A percentile compares a stretch with the other conserved stretches of the same genome.
These are phyloP conservation scores for Flaveria sonorensis DNA, from an alignment of 129 eudicot species.

Conservation along the genomic window DNA sequence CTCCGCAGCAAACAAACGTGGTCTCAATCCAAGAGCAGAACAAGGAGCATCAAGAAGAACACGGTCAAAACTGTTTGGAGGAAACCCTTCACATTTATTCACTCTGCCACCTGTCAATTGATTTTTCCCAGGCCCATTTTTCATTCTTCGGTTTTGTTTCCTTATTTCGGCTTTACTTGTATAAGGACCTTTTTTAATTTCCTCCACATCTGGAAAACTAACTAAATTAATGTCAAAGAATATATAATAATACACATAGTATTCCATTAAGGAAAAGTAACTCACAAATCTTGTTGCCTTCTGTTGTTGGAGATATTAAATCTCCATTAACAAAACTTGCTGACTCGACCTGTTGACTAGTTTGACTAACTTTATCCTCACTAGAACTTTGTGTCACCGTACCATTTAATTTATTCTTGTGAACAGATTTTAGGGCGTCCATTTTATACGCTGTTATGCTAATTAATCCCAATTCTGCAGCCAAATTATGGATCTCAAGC, in stretches of 20 bases:
- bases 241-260: background rate
- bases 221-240: slow-evolving; percentile 19
- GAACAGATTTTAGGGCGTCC: slow-evolving; percentile 89
- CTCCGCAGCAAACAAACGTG: slow-evolving; percentile 89
- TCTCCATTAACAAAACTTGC: slow-evolving; percentile 19
- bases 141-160: slow-evolving; percentile 51
- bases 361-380: slow-evolving; percentile 31
- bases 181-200: slow-evolving; percentile 36
- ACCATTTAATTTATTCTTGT: slow-evolving; percentile 34
- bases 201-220: slow-evolving; percentile 40
- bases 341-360: slow-evolving; percentile 27
- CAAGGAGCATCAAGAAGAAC: slow-evolving; percentile 99
- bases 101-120: slow-evolving; percentile 60
- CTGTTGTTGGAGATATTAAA: slow-evolving; percentile 23
- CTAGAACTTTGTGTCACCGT: slow-evolving; percentile 12
- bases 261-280: slow-evolving; percentile 8
- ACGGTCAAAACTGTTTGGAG: slow-evolving; percentile 92
- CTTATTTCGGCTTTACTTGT: slow-evolving; percentile 48
- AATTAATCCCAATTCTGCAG: slow-evolving; percentile 75
- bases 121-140: slow-evolving; percentile 82
- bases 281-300: slow-evolving; percentile 22
- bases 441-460: slow-evolving; percentile 76
- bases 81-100: slow-evolving; percentile 73
- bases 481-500: slow-evolving; percentile 71
- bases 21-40: slow-evolving; percentile 96